These are phyloP conservation scores for Ophiocordyceps camponoti-saundersi DNA, from an alignment of 2,329 filamentous ascomycete genomes.

Conservation along the genomic window DNA sequence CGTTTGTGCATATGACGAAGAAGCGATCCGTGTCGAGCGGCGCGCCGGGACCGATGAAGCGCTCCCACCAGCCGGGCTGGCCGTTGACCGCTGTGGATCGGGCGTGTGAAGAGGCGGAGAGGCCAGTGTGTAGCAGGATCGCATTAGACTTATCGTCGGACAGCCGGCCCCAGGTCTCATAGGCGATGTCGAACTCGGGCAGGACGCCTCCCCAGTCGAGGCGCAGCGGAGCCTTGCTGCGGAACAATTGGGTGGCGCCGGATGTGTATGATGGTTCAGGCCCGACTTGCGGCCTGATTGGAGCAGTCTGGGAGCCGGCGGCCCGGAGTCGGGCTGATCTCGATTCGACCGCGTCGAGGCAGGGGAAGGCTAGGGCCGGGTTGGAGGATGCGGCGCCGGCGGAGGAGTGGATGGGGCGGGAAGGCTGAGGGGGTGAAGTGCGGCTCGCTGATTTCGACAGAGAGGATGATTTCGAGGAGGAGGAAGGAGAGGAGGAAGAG, in stretches of 20 bases:
- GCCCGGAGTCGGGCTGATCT: conserved; percentile 56
- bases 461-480: background rate
- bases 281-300: conserved; percentile 45
- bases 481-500: background rate
- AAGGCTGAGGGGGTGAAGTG: too few relatives aligned
- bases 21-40: conserved; percentile 84
- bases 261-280: conserved; percentile 91
- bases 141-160: conserved; percentile 73
- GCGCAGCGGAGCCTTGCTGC: conserved; percentile 55
- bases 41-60: conserved; percentile 78
- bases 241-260: conserved; percentile 65
- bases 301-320: background rate
- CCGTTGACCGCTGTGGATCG: conserved; percentile 78
- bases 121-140: conserved; percentile 80
- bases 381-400: conserved; percentile 27
- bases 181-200: conserved; percentile 75
- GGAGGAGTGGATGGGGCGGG: background rate
- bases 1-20: conserved; percentile 90
- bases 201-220: conserved; percentile 94
- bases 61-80: conserved; percentile 95
- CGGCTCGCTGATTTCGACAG: background rate
- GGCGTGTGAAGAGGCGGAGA: conserved; percentile 94
- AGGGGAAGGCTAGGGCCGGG: conserved; percentile 77
- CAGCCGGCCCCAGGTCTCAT: conserved; percentile 78
- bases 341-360: conserved; percentile 68